Base-by-base conservation (phyloP, 257 asterid genomes). In the Nicotiana undulata region DNA sequence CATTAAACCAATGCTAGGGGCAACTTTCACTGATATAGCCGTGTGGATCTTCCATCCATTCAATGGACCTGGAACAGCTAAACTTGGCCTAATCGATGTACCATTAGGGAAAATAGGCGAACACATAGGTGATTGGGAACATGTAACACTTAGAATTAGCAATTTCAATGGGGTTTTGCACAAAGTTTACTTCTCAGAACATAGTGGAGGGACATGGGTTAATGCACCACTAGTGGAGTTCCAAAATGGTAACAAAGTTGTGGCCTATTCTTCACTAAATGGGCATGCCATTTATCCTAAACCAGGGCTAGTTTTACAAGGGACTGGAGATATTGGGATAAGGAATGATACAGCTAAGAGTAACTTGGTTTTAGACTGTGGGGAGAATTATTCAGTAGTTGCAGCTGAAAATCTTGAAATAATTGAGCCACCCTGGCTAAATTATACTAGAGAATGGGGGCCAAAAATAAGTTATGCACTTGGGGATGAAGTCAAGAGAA, bases 51-150 rank as follows among this genome's bases (percentile, higher is more conserved):
- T 95, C 44, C 91, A 89, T 22, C 99, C 97, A 3, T 95, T 93
- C 81, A 95, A 95, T n/a, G 99, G 99, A 6, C 93, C 88, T 10
- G 88, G 91, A 13, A 88, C 85, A 0, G 97, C 95, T 1, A 92
- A 89, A 65, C 63, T 93, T 5, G 99, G 97, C 4, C 12, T 84
- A 3, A 53, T 92, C 1, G 63, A 84, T 32, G 63, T 93, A 60
- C 83, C 92, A 18, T 58, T 95, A 40, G 97, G 98, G 85, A 86
- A 77, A 22, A 89, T 92, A 18, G 99, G 99, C 26, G 89, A 91
- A 58, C 99, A 95, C 56, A 89, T 93, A 68, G 99, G 98, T 68
- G 99, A 93, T 46, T 95, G 98, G 99, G 99, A 93, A 79, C 99
- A 95, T 52, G 56, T 95, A 68, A 95, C 99, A 0, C 85, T 95